Percentiles rank a stretch among this genome's conserved stretches.
These are phyloP conservation scores for Metschnikowia kunwiensis DNA, from an alignment of 805 yeast species.

Conservation along the genomic window DNA sequence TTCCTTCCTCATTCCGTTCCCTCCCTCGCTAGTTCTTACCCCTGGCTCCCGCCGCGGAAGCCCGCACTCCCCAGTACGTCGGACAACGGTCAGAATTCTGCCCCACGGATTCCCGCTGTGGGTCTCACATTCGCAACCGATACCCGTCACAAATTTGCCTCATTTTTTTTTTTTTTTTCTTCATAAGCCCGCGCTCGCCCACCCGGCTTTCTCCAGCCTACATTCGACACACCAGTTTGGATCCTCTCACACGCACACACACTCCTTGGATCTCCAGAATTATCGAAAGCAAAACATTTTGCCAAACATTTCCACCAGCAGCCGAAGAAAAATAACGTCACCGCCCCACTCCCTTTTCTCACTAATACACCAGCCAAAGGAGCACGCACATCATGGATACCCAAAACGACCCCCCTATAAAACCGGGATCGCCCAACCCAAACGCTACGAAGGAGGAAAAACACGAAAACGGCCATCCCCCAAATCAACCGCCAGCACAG, in stretches of 20 bases:
- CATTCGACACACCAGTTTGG: background rate
- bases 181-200: constrained; percentile 1
- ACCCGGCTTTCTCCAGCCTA: background rate
- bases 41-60: no score
- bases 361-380: no score
- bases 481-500: background rate
- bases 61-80: no score
- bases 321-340: no score
- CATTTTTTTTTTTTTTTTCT: background rate
- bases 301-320: background rate
- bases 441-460: background rate
- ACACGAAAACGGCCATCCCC: background rate
- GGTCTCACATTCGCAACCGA: constrained; percentile 2
- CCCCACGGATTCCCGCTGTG: background rate
- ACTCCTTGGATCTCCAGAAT: background rate
- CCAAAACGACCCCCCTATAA: background rate
- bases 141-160: no score
- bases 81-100: background rate
- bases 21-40: no score
- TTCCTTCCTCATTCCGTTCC: no score
- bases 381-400: no score
- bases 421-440: background rate
- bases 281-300: background rate
- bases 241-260: constrained; percentile 1
- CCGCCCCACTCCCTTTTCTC: no score